These are phyloP conservation scores for Fusarium sp. DNA, from an alignment of 2,329 filamentous ascomycete species.

Conservation along the genomic window DNA sequence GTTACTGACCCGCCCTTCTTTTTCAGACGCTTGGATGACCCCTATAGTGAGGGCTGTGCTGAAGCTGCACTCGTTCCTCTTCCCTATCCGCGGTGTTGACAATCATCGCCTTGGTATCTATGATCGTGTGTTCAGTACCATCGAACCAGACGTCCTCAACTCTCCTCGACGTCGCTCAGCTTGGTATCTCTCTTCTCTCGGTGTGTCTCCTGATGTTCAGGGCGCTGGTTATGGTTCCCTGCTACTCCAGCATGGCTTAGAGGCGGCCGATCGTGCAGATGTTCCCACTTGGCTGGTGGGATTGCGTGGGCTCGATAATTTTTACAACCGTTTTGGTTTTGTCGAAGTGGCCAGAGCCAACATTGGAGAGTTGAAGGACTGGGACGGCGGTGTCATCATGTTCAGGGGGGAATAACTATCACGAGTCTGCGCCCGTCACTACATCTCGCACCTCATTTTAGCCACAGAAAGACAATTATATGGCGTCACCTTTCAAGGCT, in stretches of 20 bases:
- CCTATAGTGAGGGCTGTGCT: conserved; percentile 47
- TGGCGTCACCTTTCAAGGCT: neutral
- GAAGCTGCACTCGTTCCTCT: conserved; percentile 45
- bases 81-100: conserved; percentile 45
- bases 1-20: conserved; percentile 1
- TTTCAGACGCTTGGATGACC: conserved; percentile 51
- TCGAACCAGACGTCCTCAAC: conserved; percentile 48
- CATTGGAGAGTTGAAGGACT: conserved; percentile 53
- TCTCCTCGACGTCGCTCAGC: conserved; percentile 50
- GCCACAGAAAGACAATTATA: neutral
- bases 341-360: conserved; percentile 54
- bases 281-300: conserved; percentile 53
- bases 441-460: neutral
- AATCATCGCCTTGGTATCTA: conserved; percentile 42
- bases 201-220: conserved; percentile 51
- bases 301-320: conserved; percentile 50
- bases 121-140: conserved; percentile 44
- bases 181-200: conserved; percentile 55
- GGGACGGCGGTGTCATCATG: conserved; percentile 57
- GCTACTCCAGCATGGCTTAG: conserved; percentile 52
- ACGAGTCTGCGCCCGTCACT: neutral
- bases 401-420: conserved; percentile 50
- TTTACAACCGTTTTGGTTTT: conserved; percentile 54
- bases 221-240: conserved; percentile 51
- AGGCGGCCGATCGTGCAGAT: conserved; percentile 48